Conservation (phyloP, 1,284 basidiomycete genomes). For the Taiwanofungus camphoratus region DNA sequence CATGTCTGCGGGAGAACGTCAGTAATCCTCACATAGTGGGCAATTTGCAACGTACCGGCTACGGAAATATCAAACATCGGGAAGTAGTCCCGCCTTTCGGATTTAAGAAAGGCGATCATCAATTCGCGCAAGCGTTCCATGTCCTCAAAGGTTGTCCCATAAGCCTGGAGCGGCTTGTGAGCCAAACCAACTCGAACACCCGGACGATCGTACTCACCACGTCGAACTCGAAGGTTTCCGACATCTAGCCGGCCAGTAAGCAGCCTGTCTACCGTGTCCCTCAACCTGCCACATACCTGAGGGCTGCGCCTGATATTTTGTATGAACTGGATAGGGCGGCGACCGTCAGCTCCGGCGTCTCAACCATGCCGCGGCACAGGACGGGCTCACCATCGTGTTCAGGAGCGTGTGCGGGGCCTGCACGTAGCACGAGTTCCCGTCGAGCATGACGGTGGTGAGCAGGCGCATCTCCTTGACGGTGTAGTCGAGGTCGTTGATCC, state of each 20-base stretch:
- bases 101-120: conserved; percentile 79
- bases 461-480: conserved; percentile 87
- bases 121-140: conserved; percentile 73
- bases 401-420: conserved; percentile 70
- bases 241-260: conserved; percentile 41
- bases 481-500: conserved; percentile 50
- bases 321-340: conserved; percentile 45
- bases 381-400: conserved; percentile 51
- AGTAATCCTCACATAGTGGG: too few relatives aligned
- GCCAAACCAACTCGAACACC: background rate
- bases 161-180: conserved; percentile 33
- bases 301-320: conserved; percentile 69
- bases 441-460: conserved; percentile 73
- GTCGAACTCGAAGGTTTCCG: conserved; percentile 77
- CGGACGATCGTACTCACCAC: conserved; percentile 36
- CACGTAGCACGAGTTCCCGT: conserved; percentile 50
- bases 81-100: conserved; percentile 67
- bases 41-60: conserved; percentile 37
- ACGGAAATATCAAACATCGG: conserved; percentile 69
- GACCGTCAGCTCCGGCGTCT: background rate
- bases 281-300: conserved; percentile 34
- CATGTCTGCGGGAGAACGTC: conserved; percentile 50
- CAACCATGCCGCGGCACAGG: background rate
- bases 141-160: conserved; percentile 76
- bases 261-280: conserved; percentile 1